A percentile compares a stretch with the other conserved stretches of the same genome.
These are phyloP conservation scores for Tylopilus sp. DNA, from an alignment of 768 basidiomycete genomes.

Conservation along the genomic window DNA sequence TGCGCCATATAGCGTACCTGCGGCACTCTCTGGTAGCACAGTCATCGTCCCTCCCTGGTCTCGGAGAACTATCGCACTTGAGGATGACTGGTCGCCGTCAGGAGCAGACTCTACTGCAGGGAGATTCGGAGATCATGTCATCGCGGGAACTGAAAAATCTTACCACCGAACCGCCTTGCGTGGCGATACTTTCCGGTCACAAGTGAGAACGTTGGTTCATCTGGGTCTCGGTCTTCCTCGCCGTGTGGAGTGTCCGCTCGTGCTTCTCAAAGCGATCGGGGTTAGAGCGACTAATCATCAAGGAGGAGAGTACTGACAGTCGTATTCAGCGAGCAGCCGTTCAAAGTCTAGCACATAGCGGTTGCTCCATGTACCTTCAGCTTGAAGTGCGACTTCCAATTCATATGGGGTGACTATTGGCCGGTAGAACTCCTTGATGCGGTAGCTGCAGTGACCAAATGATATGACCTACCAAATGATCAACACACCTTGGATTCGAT, in stretches of 20 bases:
- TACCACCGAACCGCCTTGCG: constrained; percentile 60
- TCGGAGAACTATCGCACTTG: constrained; percentile 52
- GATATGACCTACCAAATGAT: background rate
- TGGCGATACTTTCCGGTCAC: constrained; percentile 84
- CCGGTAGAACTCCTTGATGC: constrained; percentile 79
- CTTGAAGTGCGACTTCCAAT: constrained; percentile 72
- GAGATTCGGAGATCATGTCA: constrained; percentile 1
- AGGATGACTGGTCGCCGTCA: constrained; percentile 20
- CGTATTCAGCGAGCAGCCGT: constrained; percentile 44
- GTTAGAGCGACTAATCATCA: background rate
- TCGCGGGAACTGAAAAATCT: background rate
- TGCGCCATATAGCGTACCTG: constrained; percentile 43
- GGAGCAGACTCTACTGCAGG: constrained; percentile 9
- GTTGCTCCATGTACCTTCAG: constrained; percentile 69
- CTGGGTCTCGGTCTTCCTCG: constrained; percentile 50
- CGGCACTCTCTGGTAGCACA: constrained; percentile 61
- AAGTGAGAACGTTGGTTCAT: constrained; percentile 81
- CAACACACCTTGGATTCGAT: constrained; percentile 60
- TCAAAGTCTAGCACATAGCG: constrained; percentile 79
- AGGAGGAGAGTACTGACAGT: constrained; percentile 12
- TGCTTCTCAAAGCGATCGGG: constrained; percentile 3
- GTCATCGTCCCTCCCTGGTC: constrained; percentile 62
- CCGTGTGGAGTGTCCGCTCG: constrained; percentile 12
- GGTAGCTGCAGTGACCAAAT: background rate
- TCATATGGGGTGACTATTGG: constrained; percentile 97